A percentile compares a stretch with the other conserved stretches of the same genome.
phyloP scores from a whole-genome alignment of 192 early-diverging fungal species.

The Globomyces pollinis-pini region DNA sequence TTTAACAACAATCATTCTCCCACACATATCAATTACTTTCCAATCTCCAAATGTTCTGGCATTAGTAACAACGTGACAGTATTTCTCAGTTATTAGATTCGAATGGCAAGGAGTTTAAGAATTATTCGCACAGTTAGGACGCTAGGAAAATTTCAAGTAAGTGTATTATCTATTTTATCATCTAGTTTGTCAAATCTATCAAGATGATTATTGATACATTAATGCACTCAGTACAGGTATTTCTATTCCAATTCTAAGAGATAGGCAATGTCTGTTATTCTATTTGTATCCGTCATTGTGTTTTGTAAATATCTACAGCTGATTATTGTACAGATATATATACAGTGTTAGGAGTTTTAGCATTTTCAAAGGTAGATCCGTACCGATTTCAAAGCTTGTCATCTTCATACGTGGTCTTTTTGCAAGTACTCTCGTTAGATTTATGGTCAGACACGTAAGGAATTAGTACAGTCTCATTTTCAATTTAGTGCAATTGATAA shows the following conservation, averaged over 20 bases:
- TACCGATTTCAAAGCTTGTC: conserved; percentile 23
- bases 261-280: conserved; percentile 36
- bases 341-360: conserved; percentile 20
- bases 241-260: too few relatives aligned
- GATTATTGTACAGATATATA: conserved; percentile 26
- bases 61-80: too few relatives aligned
- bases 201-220: conserved; percentile 30
- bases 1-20: not conserved
- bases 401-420: conserved; percentile 17
- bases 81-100: too few relatives aligned
- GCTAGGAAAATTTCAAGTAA: too few relatives aligned
- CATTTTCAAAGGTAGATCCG: conserved; percentile 23
- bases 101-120: not conserved
- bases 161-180: too few relatives aligned
- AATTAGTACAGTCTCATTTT: too few relatives aligned
- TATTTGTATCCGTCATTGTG: conserved; percentile 15
- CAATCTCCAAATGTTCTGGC: not conserved
- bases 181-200: conserved; percentile 13
- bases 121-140: not conserved
- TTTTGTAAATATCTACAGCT: conserved; percentile 22
- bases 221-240: conserved; percentile 28
- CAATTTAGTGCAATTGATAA: too few relatives aligned
- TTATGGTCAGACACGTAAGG: conserved; percentile 29
- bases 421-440: conserved; percentile 30
- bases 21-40: not conserved